phyloP scores from a whole-genome alignment of 2,329 filamentous ascomycete genomes.

The Neocatenulostroma microsporum region DNA sequence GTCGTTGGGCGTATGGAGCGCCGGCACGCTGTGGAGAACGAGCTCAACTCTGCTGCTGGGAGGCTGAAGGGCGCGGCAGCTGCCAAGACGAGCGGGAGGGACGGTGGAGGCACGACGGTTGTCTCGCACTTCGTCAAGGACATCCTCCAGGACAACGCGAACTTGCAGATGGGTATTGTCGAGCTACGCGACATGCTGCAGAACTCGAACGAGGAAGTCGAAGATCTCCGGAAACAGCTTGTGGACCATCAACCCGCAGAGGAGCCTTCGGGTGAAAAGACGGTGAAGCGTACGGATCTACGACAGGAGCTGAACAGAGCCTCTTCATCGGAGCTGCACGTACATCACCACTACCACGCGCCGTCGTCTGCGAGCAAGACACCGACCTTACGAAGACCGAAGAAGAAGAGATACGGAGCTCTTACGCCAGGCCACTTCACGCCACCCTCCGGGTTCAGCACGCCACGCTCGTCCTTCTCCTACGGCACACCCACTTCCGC shows the following conservation, averaged over 20 bases:
- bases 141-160: constrained; percentile 90
- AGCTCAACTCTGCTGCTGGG: constrained; percentile 70
- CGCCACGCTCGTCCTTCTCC: constrained; percentile 33
- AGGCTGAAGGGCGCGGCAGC: constrained; percentile 75
- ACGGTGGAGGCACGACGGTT: constrained; percentile 56
- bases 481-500: constrained; percentile 40
- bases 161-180: constrained; percentile 81
- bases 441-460: constrained; percentile 33
- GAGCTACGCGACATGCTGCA: constrained; percentile 86
- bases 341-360: constrained; percentile 90
- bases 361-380: constrained; percentile 35
- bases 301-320: constrained; percentile 58
- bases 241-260: constrained; percentile 70
- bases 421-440: constrained; percentile 48
- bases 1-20: constrained; percentile 76
- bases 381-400: constrained; percentile 42
- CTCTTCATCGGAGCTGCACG: constrained; percentile 71
- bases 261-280: constrained; percentile 13
- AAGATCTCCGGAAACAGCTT: constrained; percentile 74
- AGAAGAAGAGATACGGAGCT: constrained; percentile 61
- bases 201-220: constrained; percentile 89
- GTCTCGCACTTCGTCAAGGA: constrained; percentile 97
- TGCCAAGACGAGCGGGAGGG: constrained; percentile 54
- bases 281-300: constrained; percentile 39
- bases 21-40: constrained; percentile 71